Evolutionary conservation across 2,329 filamentous ascomycete genomes (phyloP), one percentile per base, ranked within the genome.

Genomic region (Coniochaeta pulveracea): DNA sequence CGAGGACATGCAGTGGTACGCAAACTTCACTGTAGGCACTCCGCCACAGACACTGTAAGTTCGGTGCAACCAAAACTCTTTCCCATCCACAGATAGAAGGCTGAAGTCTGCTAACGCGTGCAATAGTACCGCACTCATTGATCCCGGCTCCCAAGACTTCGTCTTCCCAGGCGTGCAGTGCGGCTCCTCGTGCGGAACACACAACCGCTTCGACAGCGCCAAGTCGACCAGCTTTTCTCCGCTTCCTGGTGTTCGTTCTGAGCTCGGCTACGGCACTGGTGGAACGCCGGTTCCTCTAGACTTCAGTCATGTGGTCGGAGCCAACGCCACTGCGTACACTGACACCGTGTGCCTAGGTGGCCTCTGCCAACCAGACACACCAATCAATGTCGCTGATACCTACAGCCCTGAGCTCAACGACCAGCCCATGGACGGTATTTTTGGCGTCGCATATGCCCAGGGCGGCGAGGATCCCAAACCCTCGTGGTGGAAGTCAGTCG

Each of bases 381-480:
- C 45, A 10, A 52, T 57, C 23, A 32, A 54, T 6, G 40, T 54
- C 7, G 55, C 49, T 34, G 43, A 54, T 22, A 34, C 37, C 6
- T 56, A 52, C 40, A 42, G 46, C 5, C 38, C 45, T 2, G 41
- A 42, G 6, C 36, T 55, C n/a, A 41, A 42, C 4, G 34, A 43
- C 3, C 45, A 50, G 21, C 43, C 44, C 3, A 46, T 51, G 19
- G 52, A 56, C 26, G 53, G 53, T 21, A 49, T 57, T 29, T 43
- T 58, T 25, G 55, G 56, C 12, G 37, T 57, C 12, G 42, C 39
- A 3, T 37, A 39, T 2, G 39, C 38, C 2, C 34, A 36, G 11
- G 38, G 40, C n/a, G 27, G 17, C 10, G 36, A 36, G 22, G 22
- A 37, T 4, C 32, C 39, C 18, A 10, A 14, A 19, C 34, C 32